Conservation (phyloP, 2,329 filamentous ascomycete species). For the Xylaria sp. region DNA sequence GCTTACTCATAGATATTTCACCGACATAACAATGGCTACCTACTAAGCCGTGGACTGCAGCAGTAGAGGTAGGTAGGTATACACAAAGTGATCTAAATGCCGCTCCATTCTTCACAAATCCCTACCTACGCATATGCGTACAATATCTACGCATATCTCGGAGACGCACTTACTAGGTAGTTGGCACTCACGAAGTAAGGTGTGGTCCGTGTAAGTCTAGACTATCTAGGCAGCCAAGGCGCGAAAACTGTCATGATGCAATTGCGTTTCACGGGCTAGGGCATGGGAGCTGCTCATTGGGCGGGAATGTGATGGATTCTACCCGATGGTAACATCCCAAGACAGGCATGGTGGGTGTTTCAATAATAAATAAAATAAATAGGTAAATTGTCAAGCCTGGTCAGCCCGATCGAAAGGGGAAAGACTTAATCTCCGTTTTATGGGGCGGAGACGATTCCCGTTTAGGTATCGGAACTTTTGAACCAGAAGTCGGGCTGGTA, state of each 20-base stretch:
- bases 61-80: no score
- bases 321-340: conserved; percentile 28
- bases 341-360: conserved; percentile 12
- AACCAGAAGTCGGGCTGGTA: conserved; percentile 12
- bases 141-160: no score
- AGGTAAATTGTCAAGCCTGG: conserved; percentile 14
- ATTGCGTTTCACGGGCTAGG: conserved; percentile 14
- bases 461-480: conserved; percentile 25
- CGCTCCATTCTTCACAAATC: neutral
- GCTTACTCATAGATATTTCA: no score
- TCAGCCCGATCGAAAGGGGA: conserved; percentile 32
- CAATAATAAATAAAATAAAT: conserved; percentile 16
- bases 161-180: neutral
- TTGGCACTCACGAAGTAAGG: neutral
- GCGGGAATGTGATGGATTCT: conserved; percentile 21
- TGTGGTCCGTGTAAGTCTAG: neutral
- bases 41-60: no score
- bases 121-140: neutral
- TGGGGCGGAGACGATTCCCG: conserved; percentile 27
- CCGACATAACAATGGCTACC: no score
- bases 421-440: conserved; percentile 36
- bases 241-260: conserved; percentile 5
- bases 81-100: neutral
- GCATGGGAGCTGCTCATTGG: conserved; percentile 13
- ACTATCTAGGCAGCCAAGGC: neutral